Percentiles rank a stretch among this genome's conserved stretches.
Evolutionary conservation across 495 filamentous ascomycete genomes (phyloP).

Genomic region (Pyronema omphalodes): DNA sequence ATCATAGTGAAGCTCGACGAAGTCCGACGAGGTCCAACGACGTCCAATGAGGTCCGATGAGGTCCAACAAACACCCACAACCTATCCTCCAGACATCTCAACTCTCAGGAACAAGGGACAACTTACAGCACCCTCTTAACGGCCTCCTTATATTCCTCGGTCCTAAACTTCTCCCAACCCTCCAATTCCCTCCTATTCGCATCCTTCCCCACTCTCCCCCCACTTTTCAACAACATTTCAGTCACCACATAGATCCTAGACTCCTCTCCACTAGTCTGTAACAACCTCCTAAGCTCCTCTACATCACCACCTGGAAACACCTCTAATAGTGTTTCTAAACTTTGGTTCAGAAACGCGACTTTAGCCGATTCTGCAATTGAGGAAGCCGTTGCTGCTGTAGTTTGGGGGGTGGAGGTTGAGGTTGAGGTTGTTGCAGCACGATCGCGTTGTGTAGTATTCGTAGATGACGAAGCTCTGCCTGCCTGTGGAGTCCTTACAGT

Average conservation of each 20-base stretch:
- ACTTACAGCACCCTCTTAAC: conserved; percentile 37
- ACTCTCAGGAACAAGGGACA: background rate
- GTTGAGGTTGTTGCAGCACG: background rate
- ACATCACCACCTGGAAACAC: conserved; percentile 77
- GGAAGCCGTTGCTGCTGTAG: background rate
- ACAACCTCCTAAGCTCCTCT: conserved; percentile 84
- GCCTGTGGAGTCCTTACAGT: no score
- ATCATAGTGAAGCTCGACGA: background rate
- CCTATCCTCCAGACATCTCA: no score
- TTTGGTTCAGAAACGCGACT: conserved; percentile 39
- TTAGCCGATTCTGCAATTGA: conserved; percentile 1
- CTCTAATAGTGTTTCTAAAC: conserved; percentile 48
- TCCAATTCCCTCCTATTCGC: conserved; percentile 29
- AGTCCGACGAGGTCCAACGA: no score
- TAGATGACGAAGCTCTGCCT: background rate
- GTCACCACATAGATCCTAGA: conserved; percentile 72
- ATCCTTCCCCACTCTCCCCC: conserved; percentile 13
- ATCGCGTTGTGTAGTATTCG: background rate
- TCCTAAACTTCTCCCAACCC: conserved; percentile 54
- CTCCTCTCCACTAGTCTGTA: conserved; percentile 59
- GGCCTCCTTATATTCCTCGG: conserved; percentile 49
- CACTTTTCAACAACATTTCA: conserved; percentile 56
- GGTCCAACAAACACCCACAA: no score
- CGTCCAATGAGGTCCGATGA: no score
- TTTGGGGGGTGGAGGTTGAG: background rate